A percentile compares a stretch with the other conserved stretches of the same genome.
These are phyloP conservation scores for Acrodontium crateriforme DNA, from an alignment of 2,329 filamentous ascomycete species.

Conservation along the genomic window DNA sequence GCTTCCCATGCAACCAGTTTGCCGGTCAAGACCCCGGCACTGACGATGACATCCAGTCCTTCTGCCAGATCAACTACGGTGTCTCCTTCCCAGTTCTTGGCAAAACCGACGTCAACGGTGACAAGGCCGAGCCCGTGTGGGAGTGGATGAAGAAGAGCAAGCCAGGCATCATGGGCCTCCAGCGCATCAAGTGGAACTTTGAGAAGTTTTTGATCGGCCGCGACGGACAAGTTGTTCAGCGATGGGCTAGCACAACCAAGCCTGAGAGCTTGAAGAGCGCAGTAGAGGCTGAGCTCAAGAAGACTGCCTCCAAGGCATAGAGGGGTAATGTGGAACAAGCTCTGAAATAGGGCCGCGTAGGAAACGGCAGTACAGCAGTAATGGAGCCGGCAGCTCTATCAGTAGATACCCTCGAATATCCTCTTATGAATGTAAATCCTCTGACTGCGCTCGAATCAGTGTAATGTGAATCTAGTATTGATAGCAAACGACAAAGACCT, in stretches of 20 bases:
- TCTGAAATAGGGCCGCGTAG: too few relatives aligned
- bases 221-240: slow-evolving; percentile 70
- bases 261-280: slow-evolving; percentile 64
- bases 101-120: slow-evolving; percentile 91
- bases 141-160: slow-evolving; percentile 59
- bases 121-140: slow-evolving; percentile 63
- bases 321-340: too few relatives aligned
- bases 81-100: slow-evolving; percentile 81
- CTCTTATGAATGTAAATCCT: too few relatives aligned
- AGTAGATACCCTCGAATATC: too few relatives aligned
- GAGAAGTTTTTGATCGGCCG: slow-evolving; percentile 89
- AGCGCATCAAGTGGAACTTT: slow-evolving; percentile 98
- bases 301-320: too few relatives aligned
- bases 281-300: slow-evolving; percentile 17
- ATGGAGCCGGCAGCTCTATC: too few relatives aligned
- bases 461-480: too few relatives aligned
- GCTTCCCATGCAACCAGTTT: slow-evolving; percentile 99
- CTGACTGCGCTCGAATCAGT: too few relatives aligned
- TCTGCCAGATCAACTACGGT: slow-evolving; percentile 90
- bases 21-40: slow-evolving; percentile 74
- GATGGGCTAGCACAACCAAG: slow-evolving; percentile 82
- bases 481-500: too few relatives aligned
- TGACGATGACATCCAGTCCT: slow-evolving; percentile 46
- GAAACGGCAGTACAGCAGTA: too few relatives aligned
- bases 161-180: slow-evolving; percentile 73